Evolutionary conservation across 148 eudicot species (phyloP).

Genomic region (Beta vulgaris): DNA sequence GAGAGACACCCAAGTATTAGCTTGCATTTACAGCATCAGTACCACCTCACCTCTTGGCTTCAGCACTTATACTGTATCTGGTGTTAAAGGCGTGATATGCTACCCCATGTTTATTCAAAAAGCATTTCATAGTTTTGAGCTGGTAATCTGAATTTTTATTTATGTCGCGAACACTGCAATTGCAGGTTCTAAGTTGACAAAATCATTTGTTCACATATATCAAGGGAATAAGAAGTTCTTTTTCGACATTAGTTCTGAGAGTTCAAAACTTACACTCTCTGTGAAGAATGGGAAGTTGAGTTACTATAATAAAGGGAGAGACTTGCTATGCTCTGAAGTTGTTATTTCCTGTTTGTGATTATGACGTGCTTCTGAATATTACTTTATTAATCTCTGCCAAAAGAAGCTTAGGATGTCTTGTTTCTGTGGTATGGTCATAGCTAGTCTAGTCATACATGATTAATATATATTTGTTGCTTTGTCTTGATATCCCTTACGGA

Average conservation of each 20-base stretch:
- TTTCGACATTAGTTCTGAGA: conserved; percentile 55
- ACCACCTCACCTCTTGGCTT: conserved; percentile 84
- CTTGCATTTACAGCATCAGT: conserved; percentile 66
- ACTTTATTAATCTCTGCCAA: not conserved
- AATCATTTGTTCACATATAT: conserved; percentile 39
- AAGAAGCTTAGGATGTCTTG: not conserved
- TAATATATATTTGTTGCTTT: not conserved
- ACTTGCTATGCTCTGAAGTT: conserved; percentile 43
- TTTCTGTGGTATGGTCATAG: no score
- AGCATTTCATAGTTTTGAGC: not conserved
- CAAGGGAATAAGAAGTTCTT: conserved; percentile 35
- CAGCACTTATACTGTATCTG: conserved; percentile 59
- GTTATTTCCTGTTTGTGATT: not conserved
- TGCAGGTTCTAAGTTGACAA: conserved; percentile 45
- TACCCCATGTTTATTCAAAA: conserved; percentile 11
- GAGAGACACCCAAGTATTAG: conserved; percentile 52
- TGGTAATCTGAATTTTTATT: conserved; percentile 4
- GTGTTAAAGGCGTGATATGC: conserved; percentile 42
- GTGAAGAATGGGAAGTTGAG: conserved; percentile 42
- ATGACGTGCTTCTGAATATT: conserved; percentile 1
- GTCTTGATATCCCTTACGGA: not conserved
- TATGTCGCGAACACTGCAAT: conserved; percentile 6
- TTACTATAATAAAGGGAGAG: conserved; percentile 42
- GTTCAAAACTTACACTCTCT: conserved; percentile 46
- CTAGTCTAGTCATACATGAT: not conserved